phyloP scores from a whole-genome alignment of 2,329 filamentous ascomycete genomes.

The Metarhizium guizhouense region DNA sequence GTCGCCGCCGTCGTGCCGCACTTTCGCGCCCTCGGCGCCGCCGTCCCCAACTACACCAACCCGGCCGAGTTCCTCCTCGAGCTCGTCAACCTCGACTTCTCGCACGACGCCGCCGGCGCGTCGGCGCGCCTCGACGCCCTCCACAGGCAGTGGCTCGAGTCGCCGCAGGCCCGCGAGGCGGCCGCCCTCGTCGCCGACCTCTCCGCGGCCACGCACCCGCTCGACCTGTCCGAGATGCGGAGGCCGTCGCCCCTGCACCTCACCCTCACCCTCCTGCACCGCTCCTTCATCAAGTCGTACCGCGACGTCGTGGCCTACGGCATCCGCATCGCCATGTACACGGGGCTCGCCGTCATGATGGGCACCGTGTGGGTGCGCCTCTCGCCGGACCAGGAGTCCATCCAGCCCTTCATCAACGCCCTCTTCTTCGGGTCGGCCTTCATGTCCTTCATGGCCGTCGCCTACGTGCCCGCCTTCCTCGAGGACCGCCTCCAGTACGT shows the following conservation, averaged over 20 bases:
- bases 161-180: conserved; percentile 13
- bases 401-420: conserved; percentile 75
- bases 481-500: conserved; percentile 48
- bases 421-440: conserved; percentile 70
- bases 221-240: conserved; percentile 1
- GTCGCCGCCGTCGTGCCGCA: conserved; percentile 49
- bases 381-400: conserved; percentile 57
- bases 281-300: conserved; percentile 75
- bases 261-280: conserved; percentile 60
- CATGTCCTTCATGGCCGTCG: conserved; percentile 75
- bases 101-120: conserved; percentile 33
- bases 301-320: conserved; percentile 79
- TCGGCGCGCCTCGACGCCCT: conserved; percentile 25
- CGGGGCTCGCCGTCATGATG: conserved; percentile 71
- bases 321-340: conserved; percentile 74
- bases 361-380: conserved; percentile 80
- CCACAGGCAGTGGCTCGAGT: conserved; percentile 16
- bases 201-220: conserved; percentile 11
- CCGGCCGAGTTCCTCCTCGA: conserved; percentile 76
- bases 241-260: conserved; percentile 40
- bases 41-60: conserved; percentile 63
- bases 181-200: conserved; percentile 15
- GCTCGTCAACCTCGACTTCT: conserved; percentile 70
- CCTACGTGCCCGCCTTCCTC: conserved; percentile 76
- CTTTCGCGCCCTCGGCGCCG: conserved; percentile 51